Evolutionary conservation across 163 green algal species (phyloP), one percentile per base, ranked within the genome.

Genomic region (Smithsoniella earleae): DNA sequence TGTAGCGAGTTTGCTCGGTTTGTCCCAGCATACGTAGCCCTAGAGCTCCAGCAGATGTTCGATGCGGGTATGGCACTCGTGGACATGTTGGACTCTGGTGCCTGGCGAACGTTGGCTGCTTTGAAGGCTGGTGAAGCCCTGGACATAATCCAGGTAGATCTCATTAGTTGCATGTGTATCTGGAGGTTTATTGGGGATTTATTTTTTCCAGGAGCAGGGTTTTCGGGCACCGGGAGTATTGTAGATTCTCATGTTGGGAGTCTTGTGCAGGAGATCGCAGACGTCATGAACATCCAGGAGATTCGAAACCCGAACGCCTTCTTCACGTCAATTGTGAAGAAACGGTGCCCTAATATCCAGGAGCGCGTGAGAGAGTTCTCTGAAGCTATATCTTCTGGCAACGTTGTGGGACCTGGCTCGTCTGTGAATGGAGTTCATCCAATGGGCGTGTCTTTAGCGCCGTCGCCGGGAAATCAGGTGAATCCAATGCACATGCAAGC

Each of bases 1-100:
- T 69, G 58, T 31, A 69, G 58, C 2, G 58, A 69, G 58, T 69
- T 43, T 40, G 58, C 58, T 10, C 34, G 58, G 30, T 69, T 69
- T 69, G 58, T 69, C 30, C 5, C 58, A 33, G 30, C 58, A 16
- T 69, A 38, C 1, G 58, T 31, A 0, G 58, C 58, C 27, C 38
- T 45, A 33, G 58, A 69, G 58, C 58, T 69, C 30, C 58, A 69
- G 58, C 38, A 69, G 18, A 30, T 2, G 58, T 69, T 69, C 43
- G 58, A 69, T 13, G 25, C 18, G 30, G 58, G 58, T 6, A 16
- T 69, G 58, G 58, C 5, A 36, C 58, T 69, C 3, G 58, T 69
- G 5, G 58, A 69, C 58, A 36, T 69, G 20, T 25, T 69, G n/a
- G 58, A 69, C 25, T 30, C n/a, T 30, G 8, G 16, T 31, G 20